Conservation (phyloP, 2,329 filamentous ascomycete species). For the Arachnomyces sp. region DNA sequence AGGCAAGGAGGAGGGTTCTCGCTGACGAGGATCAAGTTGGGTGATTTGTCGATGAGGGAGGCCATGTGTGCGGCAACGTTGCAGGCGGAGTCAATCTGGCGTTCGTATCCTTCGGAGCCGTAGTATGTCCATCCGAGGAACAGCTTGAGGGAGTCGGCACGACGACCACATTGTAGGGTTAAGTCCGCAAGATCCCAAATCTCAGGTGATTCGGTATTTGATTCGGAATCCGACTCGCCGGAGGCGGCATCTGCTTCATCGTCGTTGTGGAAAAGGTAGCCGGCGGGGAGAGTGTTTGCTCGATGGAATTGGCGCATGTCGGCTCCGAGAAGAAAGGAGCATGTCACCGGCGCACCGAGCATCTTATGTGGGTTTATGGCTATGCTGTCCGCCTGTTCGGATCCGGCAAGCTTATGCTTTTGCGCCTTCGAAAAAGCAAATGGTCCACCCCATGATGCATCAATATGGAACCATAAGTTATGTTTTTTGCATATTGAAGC, state of each 20-base stretch:
- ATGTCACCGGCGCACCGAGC: conserved; percentile 85
- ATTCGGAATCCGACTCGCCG: conserved; percentile 12
- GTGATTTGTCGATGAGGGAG: conserved; percentile 45
- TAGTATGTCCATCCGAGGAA: conserved; percentile 88
- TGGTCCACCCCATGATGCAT: conserved; percentile 83
- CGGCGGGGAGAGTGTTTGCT: conserved; percentile 80
- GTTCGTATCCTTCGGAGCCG: conserved; percentile 64
- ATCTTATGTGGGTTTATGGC: conserved; percentile 96
- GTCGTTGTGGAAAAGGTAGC: conserved; percentile 69
- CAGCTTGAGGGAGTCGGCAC: conserved; percentile 78
- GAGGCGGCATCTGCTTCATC: conserved; percentile 34
- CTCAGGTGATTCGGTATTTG: conserved; percentile 40
- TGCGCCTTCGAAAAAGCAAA: conserved; percentile 68
- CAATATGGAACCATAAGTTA: conserved; percentile 84
- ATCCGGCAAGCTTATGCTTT: conserved; percentile 58
- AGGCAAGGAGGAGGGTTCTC: conserved; percentile 75
- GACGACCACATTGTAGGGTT: conserved; percentile 85
- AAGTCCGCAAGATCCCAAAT: conserved; percentile 87
- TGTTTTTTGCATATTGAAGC: conserved; percentile 62
- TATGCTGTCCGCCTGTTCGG: conserved; percentile 68
- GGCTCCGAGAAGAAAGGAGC: conserved; percentile 74
- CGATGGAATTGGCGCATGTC: conserved; percentile 71
- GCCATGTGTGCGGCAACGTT: conserved; percentile 63
- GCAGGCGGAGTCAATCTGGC: conserved; percentile 66
- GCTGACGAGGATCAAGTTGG: conserved; percentile 64